These are phyloP conservation scores for Cadophora sp. DNA, from an alignment of 2,329 filamentous ascomycete genomes.

Conservation along the genomic window DNA sequence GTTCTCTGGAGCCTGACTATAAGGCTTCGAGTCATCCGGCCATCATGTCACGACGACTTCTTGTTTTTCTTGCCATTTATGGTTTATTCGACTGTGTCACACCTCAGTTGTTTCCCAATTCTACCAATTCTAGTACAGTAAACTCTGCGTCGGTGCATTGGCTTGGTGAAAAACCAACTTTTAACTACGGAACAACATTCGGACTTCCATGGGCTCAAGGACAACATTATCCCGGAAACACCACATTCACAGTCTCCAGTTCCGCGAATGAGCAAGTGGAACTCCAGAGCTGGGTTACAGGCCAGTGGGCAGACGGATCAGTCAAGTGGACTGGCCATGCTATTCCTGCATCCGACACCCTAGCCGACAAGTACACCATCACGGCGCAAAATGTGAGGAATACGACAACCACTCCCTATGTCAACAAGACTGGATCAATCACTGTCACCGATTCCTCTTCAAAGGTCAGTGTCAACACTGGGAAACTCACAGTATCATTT, in stretches of 20 bases:
- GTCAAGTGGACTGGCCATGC: constrained; percentile 68
- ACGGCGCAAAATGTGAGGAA: constrained; percentile 23
- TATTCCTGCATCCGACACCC: constrained; percentile 50
- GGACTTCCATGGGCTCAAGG: constrained; percentile 34
- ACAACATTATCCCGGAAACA: constrained; percentile 24
- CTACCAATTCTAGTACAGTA: constrained; percentile 18
- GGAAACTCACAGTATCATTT: constrained; percentile 30
- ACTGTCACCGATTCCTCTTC: neutral
- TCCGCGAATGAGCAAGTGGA: constrained; percentile 17
- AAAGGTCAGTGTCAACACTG: constrained; percentile 29
- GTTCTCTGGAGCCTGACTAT: neutral
- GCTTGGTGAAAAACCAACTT: constrained; percentile 30
- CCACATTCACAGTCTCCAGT: constrained; percentile 28
- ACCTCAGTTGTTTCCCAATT: constrained; percentile 15
- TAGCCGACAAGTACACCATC: constrained; percentile 53
- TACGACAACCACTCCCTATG: neutral
- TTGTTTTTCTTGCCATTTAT: constrained; percentile 16
- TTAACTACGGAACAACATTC: constrained; percentile 34
- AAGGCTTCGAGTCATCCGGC: neutral
- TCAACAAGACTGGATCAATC: constrained; percentile 13
- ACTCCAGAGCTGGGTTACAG: constrained; percentile 62
- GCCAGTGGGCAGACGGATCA: constrained; percentile 65
- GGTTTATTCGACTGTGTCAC: constrained; percentile 11
- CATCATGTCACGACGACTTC: constrained; percentile 10
- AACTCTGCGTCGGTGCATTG: constrained; percentile 30